Conservation (phyloP, 495 filamentous ascomycete genomes). For the Penicillium paradoxum region DNA sequence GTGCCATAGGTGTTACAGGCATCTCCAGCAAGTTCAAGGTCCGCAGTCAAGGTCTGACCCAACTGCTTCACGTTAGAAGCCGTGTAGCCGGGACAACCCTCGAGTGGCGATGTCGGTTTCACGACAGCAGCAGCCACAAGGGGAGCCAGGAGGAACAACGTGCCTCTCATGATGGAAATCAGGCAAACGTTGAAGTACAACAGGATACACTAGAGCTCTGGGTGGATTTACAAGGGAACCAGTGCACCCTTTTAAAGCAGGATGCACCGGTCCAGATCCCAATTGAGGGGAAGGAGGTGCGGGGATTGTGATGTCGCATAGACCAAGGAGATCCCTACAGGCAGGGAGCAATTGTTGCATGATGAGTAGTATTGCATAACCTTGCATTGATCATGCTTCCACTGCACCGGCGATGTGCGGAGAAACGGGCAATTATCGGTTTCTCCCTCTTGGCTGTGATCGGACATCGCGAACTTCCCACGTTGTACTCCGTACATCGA, state of each 20-base stretch:
- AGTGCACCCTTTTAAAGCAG: not conserved
- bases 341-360: not conserved
- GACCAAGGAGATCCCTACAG: not conserved
- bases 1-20: constrained; percentile 68
- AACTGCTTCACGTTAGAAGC: constrained; percentile 58
- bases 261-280: not conserved
- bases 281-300: not conserved
- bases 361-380: not conserved
- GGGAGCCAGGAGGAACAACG: constrained; percentile 27
- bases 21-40: constrained; percentile 60
- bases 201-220: not conserved
- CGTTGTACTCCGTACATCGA: too few relatives aligned
- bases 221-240: constrained; percentile 3
- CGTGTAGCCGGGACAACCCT: constrained; percentile 65
- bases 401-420: not conserved
- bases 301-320: not conserved
- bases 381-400: not conserved
- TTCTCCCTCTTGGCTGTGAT: constrained; percentile 8
- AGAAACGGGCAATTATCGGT: constrained; percentile 19
- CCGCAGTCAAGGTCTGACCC: constrained; percentile 42
- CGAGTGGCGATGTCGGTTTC: constrained; percentile 11
- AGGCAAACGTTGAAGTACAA: constrained; percentile 7
- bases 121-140: constrained; percentile 32
- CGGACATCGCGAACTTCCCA: not conserved
- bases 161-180: constrained; percentile 24